A percentile compares a stretch with the other conserved stretches of the same genome.
These are phyloP conservation scores for Chlorella variabilis DNA, from an alignment of 163 green algal species.

Conservation along the genomic window DNA sequence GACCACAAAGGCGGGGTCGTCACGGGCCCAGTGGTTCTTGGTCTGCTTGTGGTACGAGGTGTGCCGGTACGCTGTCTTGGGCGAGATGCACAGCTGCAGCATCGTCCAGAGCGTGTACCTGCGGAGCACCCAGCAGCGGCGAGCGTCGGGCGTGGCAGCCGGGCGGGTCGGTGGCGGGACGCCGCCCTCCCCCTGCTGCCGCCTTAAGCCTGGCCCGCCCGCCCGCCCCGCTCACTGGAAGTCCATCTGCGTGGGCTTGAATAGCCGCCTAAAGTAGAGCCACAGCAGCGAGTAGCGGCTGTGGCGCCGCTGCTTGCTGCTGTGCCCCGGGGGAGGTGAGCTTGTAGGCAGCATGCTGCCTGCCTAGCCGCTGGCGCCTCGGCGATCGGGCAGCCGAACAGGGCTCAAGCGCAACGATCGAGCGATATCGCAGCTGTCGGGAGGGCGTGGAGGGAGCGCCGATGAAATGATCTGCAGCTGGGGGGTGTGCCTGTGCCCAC, in stretches of 20 bases:
- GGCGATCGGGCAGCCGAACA: too few species aligned
- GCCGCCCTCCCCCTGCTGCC: too few species aligned
- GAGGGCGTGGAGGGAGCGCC: too few species aligned
- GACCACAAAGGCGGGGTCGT: slow-evolving; percentile 97
- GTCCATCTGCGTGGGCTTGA: slow-evolving; percentile 87
- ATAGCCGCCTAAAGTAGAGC: slow-evolving; percentile 75
- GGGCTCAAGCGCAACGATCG: too few species aligned
- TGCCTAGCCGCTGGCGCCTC: too few species aligned
- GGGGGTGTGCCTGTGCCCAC: background rate
- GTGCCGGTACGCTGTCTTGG: slow-evolving; percentile 95
- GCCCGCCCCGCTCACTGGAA: slow-evolving; percentile 75
- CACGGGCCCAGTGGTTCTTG: slow-evolving; percentile 96
- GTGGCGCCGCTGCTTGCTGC: background rate
- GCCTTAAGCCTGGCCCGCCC: too few species aligned
- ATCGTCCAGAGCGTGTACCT: slow-evolving; percentile 97
- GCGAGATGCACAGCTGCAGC: slow-evolving; percentile 91
- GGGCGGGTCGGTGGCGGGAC: too few species aligned
- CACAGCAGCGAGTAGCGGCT: slow-evolving; percentile 41
- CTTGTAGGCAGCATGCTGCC: slow-evolving; percentile 42
- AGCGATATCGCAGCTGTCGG: too few species aligned
- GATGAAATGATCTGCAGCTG: too few species aligned
- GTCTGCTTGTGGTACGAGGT: slow-evolving; percentile 96
- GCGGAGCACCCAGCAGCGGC: too few species aligned
- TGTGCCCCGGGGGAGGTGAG: background rate
- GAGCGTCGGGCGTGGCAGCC: too few species aligned